Conservation (phyloP, 306 rosid genomes). For the Cucumis cinereus region DNA sequence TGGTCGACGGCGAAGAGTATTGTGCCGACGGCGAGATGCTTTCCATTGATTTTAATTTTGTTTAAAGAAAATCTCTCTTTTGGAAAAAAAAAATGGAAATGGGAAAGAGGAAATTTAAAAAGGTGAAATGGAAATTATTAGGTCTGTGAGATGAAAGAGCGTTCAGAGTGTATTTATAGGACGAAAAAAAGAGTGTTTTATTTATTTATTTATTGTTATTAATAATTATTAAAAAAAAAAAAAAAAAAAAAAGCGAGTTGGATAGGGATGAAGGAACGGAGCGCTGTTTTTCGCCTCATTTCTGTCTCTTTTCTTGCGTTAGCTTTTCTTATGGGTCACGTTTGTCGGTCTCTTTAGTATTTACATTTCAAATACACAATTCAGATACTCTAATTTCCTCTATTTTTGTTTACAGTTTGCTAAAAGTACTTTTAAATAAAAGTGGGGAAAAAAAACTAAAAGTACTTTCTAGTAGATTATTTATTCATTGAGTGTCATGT, state of each 20-base stretch:
- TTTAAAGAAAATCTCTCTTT: neutral
- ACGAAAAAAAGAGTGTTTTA: no score
- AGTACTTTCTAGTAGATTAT: no score
- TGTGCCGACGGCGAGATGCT: neutral
- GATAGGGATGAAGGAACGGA: neutral
- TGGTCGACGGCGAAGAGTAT: neutral
- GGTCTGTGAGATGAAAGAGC: neutral
- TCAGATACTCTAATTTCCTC: neutral
- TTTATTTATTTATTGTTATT: no score
- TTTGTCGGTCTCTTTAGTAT: neutral
- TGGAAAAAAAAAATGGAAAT: neutral
- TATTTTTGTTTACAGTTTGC: no score
- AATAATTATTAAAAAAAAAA: no score
- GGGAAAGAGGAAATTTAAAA: neutral
- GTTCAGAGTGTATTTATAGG: neutral
- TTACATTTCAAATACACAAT: neutral
- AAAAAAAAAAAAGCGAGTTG: neutral
- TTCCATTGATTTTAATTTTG: neutral
- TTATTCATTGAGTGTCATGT: no score
- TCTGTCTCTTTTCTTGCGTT: neutral
- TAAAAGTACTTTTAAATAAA: no score
- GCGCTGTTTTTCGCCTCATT: neutral
- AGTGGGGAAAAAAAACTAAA: no score
- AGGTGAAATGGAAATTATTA: neutral
- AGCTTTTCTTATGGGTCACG: conserved; percentile 8